Conservation (phyloP, 257 asterid genomes). For the Solanum pinnatisectum region DNA sequence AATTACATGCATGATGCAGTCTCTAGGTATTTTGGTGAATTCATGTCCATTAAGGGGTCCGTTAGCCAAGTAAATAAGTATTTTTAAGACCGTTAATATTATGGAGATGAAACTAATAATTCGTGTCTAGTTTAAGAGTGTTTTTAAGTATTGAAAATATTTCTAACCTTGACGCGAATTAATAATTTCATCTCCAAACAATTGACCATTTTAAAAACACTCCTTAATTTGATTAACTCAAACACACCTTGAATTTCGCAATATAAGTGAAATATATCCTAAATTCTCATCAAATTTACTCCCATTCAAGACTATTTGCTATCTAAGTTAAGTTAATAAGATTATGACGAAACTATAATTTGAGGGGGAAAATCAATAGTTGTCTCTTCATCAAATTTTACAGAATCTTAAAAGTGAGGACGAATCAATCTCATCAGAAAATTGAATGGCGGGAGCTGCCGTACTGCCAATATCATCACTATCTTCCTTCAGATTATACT, state of each 20-base stretch:
- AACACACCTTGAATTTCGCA: too few species aligned
- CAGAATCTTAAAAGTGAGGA: neutral
- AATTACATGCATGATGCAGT: too few species aligned
- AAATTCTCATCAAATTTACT: too few species aligned
- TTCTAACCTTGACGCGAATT: too few species aligned
- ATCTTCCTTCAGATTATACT: neutral
- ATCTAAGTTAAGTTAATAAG: too few species aligned
- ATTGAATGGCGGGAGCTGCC: constrained; percentile 2
- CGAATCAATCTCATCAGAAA: neutral
- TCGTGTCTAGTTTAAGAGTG: too few species aligned
- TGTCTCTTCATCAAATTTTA: neutral
- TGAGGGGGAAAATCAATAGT: neutral
- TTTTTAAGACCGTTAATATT: too few species aligned
- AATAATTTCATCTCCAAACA: too few species aligned
- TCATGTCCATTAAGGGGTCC: neutral
- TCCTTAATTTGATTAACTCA: neutral
- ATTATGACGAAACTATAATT: neutral
- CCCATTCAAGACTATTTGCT: too few species aligned
- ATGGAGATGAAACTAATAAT: too few species aligned
- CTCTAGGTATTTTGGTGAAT: neutral
- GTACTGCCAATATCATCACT: neutral
- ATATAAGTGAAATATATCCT: neutral
- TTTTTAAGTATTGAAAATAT: too few species aligned
- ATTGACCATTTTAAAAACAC: too few species aligned
- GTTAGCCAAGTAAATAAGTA: neutral